Evolutionary conservation across 2,329 filamentous ascomycete species (phyloP), one percentile per base, ranked within the genome.

Genomic region (Xylaria sp.): DNA sequence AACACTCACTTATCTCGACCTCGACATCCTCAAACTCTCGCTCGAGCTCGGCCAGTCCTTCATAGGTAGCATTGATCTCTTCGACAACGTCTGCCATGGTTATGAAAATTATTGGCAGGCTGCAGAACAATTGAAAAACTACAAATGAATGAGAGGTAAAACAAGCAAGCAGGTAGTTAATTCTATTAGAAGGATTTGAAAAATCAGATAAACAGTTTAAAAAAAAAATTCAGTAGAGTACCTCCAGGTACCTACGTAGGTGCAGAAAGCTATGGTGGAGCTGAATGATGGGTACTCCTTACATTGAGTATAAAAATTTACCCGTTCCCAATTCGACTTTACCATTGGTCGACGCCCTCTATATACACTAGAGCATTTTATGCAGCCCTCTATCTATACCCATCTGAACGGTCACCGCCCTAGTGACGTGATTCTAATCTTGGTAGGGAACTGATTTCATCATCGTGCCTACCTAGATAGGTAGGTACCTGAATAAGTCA

Each of bases 21-120:
- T 97, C 94, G 39, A 89, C 89, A 74, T 94, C 88, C 67, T 94
- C 90, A 75, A 97, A 97, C 70, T 96, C 91, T 73, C 89, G 86
- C 83, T 97, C 93, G 70, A 97, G 85, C 64, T 90, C 86, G 65
- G 89, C 87, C 71, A 98, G 89, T 78, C 95, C 88, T 80, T 93
- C 91, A 80, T 93, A 94, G 66, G 85, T 86, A 68, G 90, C 81
- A 66, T 54, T 63, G 42, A 61, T 39, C 47, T 68, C 54, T 45
- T 72, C 70, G 20, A 66, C 13, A 15, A 64, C 22, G 31, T 72
- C 73, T 11, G 66, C 36, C 73, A 75, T 75, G 61, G 53, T 61
- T 62, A 45, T 11, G 33, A 31, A 4, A 25, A 7, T 17, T 20
- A 5, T 11, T 44, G 17, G 49, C 25, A 25, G 15, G 13, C 9